Conservation (phyloP, 2,329 filamentous ascomycete species). For the Colletotrichum ledebouriae region DNA sequence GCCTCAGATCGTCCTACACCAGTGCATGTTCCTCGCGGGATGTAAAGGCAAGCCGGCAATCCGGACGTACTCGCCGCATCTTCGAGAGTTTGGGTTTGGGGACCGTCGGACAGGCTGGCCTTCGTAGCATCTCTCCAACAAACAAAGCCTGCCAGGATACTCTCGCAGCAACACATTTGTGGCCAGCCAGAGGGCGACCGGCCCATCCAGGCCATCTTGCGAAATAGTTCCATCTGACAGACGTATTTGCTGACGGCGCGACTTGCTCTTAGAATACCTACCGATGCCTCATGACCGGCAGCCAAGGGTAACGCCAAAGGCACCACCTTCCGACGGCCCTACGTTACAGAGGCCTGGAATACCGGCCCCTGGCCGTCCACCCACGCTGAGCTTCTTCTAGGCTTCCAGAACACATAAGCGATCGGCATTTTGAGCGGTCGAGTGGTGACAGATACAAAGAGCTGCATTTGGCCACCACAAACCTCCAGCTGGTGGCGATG, state of each 20-base stretch:
- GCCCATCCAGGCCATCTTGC: too few species aligned
- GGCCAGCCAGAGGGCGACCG: too few species aligned
- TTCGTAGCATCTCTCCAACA: slow-evolving; percentile 18
- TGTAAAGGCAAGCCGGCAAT: slow-evolving; percentile 12
- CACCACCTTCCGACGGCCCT: slow-evolving; percentile 13
- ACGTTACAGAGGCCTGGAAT: slow-evolving; percentile 3
- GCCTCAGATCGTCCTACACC: background rate
- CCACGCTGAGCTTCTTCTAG: background rate
- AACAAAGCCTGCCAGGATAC: background rate
- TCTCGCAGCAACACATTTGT: too few species aligned
- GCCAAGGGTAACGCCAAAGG: background rate
- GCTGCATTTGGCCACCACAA: slow-evolving; percentile 20
- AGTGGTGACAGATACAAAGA: slow-evolving; percentile 32
- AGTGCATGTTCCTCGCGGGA: too few species aligned
- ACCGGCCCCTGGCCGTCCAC: slow-evolving; percentile 2
- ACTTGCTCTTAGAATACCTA: background rate
- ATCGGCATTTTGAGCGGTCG: slow-evolving; percentile 17
- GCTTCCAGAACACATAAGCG: slow-evolving; percentile 9
- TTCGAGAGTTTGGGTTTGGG: slow-evolving; percentile 1
- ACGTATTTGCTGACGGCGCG: background rate
- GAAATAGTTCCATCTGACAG: background rate
- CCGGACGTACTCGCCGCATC: slow-evolving; percentile 32
- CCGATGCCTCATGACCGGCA: background rate
- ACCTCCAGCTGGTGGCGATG: background rate
- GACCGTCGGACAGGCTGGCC: slow-evolving; percentile 37